Conservation (phyloP, 495 filamentous ascomycete species). For the Trichoderma reesei region DNA sequence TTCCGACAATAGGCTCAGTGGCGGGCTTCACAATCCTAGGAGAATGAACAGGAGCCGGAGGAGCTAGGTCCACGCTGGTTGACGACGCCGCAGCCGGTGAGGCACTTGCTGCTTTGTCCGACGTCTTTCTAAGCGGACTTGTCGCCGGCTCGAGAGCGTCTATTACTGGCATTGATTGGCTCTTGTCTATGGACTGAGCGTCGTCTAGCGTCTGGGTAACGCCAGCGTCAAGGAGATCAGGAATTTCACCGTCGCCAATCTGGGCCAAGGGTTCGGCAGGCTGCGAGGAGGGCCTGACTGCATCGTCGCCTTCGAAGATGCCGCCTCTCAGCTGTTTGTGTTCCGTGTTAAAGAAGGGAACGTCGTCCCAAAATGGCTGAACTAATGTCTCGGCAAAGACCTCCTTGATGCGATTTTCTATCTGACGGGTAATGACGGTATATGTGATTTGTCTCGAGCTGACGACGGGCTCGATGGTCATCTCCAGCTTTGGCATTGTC, state of each 20-base stretch:
- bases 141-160: constrained; percentile 19
- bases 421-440: constrained; percentile 78
- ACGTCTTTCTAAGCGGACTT: constrained; percentile 31
- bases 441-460: constrained; percentile 93
- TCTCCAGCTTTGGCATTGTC: constrained; percentile 80
- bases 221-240: constrained; percentile 28
- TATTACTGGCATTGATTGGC: constrained; percentile 40
- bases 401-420: constrained; percentile 88
- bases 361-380: constrained; percentile 92
- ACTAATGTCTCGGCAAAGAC: constrained; percentile 88
- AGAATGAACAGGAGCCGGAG: constrained; percentile 21
- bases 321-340: constrained; percentile 74
- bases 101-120: constrained; percentile 23
- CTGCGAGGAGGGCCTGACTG: constrained; percentile 23
- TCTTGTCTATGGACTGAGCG: constrained; percentile 47
- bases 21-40: constrained; percentile 33
- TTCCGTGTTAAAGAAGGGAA: constrained; percentile 74
- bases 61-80: constrained; percentile 25
- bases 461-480: constrained; percentile 89
- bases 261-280: constrained; percentile 43
- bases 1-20: constrained; percentile 24
- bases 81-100: constrained; percentile 25
- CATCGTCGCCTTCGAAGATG: constrained; percentile 64
- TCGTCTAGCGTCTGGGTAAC: constrained; percentile 22
- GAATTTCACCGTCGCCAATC: constrained; percentile 45